These are phyloP conservation scores for Panicum miliaceum DNA, from an alignment of 176 grass and related monocot genomes.

Conservation along the genomic window DNA sequence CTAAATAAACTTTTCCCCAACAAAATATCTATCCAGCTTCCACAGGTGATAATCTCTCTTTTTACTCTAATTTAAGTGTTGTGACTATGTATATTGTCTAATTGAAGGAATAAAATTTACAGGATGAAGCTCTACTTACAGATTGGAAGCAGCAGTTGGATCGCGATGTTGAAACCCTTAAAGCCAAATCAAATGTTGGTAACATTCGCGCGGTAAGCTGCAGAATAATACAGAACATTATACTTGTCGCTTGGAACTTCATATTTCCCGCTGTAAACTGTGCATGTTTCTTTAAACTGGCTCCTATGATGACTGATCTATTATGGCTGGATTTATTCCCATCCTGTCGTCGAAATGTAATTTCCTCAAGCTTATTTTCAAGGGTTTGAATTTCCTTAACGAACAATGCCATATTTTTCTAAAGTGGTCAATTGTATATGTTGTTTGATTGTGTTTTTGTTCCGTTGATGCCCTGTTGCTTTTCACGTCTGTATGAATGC, in stretches of 20 bases:
- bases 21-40: constrained; percentile 95
- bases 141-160: constrained; percentile 99
- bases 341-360: constrained; percentile 13
- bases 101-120: constrained; percentile 33
- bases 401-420: neutral
- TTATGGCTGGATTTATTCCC: constrained; percentile 25
- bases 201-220: constrained; percentile 80
- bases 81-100: constrained; percentile 40
- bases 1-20: constrained; percentile 94
- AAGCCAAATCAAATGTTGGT: constrained; percentile 91
- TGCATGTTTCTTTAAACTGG: neutral
- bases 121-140: constrained; percentile 89
- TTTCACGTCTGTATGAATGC: constrained; percentile 16
- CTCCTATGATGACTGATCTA: neutral
- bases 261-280: neutral
- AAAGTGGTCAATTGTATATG: neutral
- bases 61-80: constrained; percentile 12
- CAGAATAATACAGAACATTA: neutral
- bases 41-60: constrained; percentile 63
- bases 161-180: constrained; percentile 97
- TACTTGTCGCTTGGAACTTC: neutral
- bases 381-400: neutral
- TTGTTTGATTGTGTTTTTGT: neutral
- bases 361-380: constrained; percentile 10
- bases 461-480: neutral